Conservation (phyloP, 176 grass and related monocot genomes). For the Aegilops sharonensis region DNA sequence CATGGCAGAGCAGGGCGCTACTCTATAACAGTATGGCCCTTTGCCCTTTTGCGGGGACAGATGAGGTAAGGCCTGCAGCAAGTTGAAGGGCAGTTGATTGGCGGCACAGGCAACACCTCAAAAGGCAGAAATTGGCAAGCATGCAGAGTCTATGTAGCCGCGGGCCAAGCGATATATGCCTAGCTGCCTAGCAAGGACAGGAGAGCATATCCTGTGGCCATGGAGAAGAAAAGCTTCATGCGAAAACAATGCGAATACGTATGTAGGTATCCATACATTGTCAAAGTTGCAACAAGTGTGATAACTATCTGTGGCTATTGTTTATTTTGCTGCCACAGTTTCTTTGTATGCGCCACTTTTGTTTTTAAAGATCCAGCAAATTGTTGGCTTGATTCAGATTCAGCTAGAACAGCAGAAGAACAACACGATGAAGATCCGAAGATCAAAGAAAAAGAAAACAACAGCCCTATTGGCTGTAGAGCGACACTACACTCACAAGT, state of each 20-base stretch:
- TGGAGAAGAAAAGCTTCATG: not conserved
- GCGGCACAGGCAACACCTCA: constrained; percentile 22
- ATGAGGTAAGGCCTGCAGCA: constrained; percentile 7
- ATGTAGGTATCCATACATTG: no score
- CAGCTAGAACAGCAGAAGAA: no score
- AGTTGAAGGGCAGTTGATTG: constrained; percentile 32
- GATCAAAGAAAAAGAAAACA: no score
- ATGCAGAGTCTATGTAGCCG: not conserved
- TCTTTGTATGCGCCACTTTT: no score
- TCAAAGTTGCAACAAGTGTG: no score
- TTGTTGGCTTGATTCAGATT: no score
- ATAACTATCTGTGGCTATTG: not conserved
- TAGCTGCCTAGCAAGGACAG: not conserved
- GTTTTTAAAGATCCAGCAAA: no score
- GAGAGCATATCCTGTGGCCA: not conserved
- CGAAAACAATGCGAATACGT: no score
- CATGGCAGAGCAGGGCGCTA: constrained; percentile 1
- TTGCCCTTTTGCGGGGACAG: not conserved
- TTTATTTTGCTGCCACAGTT: not conserved
- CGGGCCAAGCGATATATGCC: constrained; percentile 5
- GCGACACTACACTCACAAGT: no score
- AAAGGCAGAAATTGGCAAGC: constrained; percentile 40
- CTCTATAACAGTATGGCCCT: not conserved
- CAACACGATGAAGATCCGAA: no score
- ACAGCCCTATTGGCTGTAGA: no score